phyloP scores from a whole-genome alignment of 768 basidiomycete species.

The Tubosaeta sp. region DNA sequence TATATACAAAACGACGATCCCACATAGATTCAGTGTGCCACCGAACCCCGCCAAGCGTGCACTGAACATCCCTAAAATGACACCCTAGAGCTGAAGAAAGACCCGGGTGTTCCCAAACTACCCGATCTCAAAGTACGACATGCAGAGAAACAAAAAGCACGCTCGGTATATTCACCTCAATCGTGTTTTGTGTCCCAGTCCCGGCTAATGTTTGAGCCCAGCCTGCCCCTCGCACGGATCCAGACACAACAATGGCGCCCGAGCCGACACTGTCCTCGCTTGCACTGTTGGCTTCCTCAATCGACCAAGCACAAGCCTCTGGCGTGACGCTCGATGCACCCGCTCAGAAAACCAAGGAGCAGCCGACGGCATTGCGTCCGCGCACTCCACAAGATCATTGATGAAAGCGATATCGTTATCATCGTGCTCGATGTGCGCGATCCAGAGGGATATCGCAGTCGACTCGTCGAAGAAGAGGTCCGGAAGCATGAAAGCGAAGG shows the following conservation, averaged over 20 bases:
- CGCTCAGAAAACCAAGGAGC: slow-evolving; percentile 57
- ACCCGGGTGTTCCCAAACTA: slow-evolving; percentile 83
- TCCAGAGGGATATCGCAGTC: slow-evolving; percentile 89
- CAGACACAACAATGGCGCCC: slow-evolving; percentile 64
- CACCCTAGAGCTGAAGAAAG: slow-evolving; percentile 72
- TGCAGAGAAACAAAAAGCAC: slow-evolving; percentile 45
- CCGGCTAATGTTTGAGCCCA: slow-evolving; percentile 3
- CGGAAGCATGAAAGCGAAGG: slow-evolving; percentile 79
- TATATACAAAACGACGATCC: slow-evolving; percentile 20
- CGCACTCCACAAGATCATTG: slow-evolving; percentile 86
- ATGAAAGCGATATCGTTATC: slow-evolving; percentile 86
- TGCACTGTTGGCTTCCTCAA: slow-evolving; percentile 44
- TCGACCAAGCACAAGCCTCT: slow-evolving; percentile 5
- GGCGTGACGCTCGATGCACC: slow-evolving; percentile 29
- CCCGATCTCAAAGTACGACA: slow-evolving; percentile 64
- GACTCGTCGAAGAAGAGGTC: slow-evolving; percentile 93
- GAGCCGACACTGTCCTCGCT: slow-evolving; percentile 67
- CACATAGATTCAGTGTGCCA: slow-evolving; percentile 24
- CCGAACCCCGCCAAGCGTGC: slow-evolving; percentile 4
- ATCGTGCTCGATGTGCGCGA: slow-evolving; percentile 92
- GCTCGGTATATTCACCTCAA: slow-evolving; percentile 32
- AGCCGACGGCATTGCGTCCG: slow-evolving; percentile 72
- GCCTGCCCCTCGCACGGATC: slow-evolving; percentile 35
- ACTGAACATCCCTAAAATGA: neutral
- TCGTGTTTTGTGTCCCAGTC: neutral